phyloP scores from a whole-genome alignment of 768 basidiomycete species.

The Boletus vermiculosoides region DNA sequence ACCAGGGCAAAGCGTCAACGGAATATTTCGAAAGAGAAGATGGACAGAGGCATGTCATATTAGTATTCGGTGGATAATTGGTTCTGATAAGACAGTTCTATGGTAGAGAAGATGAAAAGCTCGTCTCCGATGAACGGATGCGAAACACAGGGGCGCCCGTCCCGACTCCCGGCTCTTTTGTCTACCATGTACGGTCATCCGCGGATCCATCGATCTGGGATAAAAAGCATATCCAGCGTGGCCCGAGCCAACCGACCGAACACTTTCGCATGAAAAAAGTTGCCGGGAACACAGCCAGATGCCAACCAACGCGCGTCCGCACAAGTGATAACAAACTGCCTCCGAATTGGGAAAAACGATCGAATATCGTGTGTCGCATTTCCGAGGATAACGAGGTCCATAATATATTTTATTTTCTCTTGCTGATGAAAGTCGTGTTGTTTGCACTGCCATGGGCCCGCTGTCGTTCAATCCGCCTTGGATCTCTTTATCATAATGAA shows the following conservation, averaged over 20 bases:
- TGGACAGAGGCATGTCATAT: not conserved
- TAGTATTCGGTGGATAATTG: constrained; percentile 2
- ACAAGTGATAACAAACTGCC: not conserved
- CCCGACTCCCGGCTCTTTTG: not conserved
- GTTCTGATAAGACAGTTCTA: constrained; percentile 9
- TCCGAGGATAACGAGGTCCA: constrained; percentile 23
- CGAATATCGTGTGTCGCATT: constrained; percentile 14
- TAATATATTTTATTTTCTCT: not conserved
- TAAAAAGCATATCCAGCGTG: not conserved
- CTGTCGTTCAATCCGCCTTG: not conserved
- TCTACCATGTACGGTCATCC: not conserved
- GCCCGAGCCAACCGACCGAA: not conserved
- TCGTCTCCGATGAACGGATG: constrained; percentile 10
- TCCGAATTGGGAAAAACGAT: constrained; percentile 11
- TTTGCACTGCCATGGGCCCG: not conserved
- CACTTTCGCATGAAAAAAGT: not conserved
- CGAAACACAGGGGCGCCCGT: not conserved
- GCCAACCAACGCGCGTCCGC: not conserved
- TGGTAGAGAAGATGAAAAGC: constrained; percentile 7
- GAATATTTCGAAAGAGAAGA: constrained; percentile 1
- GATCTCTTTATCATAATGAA: constrained; percentile 1
- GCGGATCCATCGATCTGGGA: not conserved
- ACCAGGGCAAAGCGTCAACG: constrained; percentile 4
- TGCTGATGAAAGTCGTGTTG: constrained; percentile 2
- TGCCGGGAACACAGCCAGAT: not conserved